A percentile compares a stretch with the other conserved stretches of the same genome.
Conservation (phyloP, 768 basidiomycete genomes). For the Rhodotorula kratochvilovae region DNA sequence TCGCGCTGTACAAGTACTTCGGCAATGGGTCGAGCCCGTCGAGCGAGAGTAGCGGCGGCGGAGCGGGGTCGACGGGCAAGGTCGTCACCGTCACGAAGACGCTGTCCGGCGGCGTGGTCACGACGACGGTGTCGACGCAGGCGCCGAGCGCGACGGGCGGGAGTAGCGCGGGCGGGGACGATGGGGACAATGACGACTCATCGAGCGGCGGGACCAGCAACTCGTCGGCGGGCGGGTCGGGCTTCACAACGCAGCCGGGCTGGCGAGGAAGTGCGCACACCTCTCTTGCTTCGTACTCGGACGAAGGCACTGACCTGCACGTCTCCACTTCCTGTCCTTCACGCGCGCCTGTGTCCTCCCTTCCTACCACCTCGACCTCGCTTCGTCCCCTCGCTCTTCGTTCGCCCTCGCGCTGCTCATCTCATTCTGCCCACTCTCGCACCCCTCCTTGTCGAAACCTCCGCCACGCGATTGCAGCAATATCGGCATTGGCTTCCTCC, state of each 20-base stretch:
- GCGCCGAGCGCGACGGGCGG: neutral
- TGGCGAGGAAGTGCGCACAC: neutral
- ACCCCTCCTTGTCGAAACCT: too few species aligned
- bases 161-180: neutral
- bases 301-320: too few species aligned
- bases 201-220: neutral
- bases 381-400: too few species aligned
- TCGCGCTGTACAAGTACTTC: neutral
- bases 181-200: too few species aligned
- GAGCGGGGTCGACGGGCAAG: too few species aligned
- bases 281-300: too few species aligned
- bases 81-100: neutral
- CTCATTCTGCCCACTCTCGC: neutral
- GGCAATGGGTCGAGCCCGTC: neutral
- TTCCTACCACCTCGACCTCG: too few species aligned
- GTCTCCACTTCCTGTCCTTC: too few species aligned
- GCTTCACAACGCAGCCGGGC: neutral
- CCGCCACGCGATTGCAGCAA: constrained; percentile 19
- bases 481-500: constrained; percentile 28
- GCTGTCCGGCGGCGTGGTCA: neutral
- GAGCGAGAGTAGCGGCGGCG: too few species aligned
- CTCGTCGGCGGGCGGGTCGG: neutral
- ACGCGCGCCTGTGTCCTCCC: too few species aligned
- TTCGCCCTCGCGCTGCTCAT: too few species aligned
- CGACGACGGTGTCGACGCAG: neutral